phyloP scores from a whole-genome alignment of 2,329 filamentous ascomycete species.

The Zasmidium cellare region DNA sequence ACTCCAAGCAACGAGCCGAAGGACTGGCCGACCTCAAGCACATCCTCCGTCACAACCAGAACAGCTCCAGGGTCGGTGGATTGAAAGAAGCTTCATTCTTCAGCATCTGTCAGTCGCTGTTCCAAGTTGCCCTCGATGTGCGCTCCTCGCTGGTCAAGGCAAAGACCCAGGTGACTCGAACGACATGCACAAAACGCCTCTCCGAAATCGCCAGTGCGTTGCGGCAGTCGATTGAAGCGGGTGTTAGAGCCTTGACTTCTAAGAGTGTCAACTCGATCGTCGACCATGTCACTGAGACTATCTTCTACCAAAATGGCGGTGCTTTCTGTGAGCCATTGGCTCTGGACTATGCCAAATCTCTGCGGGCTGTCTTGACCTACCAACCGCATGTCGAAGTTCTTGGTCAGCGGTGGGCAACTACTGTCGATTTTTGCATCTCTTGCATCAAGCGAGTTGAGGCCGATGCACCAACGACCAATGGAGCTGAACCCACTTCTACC shows the following conservation, averaged over 20 bases:
- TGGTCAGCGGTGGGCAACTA: constrained; percentile 61
- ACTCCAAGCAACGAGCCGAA: constrained; percentile 48
- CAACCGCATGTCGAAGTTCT: constrained; percentile 70
- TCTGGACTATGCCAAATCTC: constrained; percentile 74
- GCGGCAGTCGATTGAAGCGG: constrained; percentile 69
- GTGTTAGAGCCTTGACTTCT: constrained; percentile 60
- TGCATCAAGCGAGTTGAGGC: constrained; percentile 47
- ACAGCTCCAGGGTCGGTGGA: constrained; percentile 38
- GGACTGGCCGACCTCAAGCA: constrained; percentile 58
- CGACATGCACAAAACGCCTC: constrained; percentile 56
- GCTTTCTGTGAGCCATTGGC: constrained; percentile 68
- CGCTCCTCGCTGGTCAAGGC: constrained; percentile 63
- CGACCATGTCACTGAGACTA: constrained; percentile 75
- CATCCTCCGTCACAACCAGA: constrained; percentile 56
- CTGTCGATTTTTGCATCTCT: constrained; percentile 70
- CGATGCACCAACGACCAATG: constrained; percentile 23
- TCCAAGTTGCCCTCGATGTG: constrained; percentile 67
- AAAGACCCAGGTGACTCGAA: constrained; percentile 43
- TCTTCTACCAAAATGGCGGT: constrained; percentile 56
- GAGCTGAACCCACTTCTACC: constrained; percentile 8
- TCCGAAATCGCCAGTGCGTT: constrained; percentile 69
- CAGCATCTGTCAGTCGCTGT: constrained; percentile 77
- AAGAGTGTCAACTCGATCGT: constrained; percentile 79
- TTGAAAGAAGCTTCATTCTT: constrained; percentile 79
- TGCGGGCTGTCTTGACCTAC: constrained; percentile 69